Evolutionary conservation across 345 rosid species (phyloP).

Genomic region (Kernera saxatilis): DNA sequence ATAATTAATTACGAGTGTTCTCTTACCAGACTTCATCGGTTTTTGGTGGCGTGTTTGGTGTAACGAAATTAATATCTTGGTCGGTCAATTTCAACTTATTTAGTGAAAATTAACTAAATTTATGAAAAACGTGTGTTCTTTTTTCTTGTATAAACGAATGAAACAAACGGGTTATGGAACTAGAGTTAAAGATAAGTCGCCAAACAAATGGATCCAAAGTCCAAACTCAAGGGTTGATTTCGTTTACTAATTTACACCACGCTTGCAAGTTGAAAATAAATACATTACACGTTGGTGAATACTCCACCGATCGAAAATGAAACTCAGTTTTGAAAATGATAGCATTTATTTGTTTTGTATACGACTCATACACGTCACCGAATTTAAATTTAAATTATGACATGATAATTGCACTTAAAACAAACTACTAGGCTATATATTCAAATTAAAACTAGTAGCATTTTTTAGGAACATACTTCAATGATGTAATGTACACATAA

Average conservation of each 20-base stretch:
- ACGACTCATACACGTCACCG: no score
- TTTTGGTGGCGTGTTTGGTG: slow-evolving; percentile 24
- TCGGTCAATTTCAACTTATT: slow-evolving; percentile 20
- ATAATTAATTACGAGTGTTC: slow-evolving; percentile 19
- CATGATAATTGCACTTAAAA: no score
- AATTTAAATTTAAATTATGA: no score
- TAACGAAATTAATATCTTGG: slow-evolving; percentile 23
- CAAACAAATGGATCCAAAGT: not conserved
- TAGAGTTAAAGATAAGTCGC: not conserved
- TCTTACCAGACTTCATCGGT: slow-evolving; percentile 32
- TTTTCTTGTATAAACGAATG: not conserved
- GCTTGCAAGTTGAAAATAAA: not conserved
- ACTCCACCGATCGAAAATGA: no score
- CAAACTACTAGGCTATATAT: no score
- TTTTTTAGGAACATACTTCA: no score
- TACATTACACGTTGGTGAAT: not conserved
- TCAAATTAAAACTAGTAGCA: no score
- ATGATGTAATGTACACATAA: no score
- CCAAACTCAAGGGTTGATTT: not conserved
- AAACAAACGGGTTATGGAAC: not conserved
- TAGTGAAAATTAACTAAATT: not conserved
- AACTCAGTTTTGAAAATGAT: no score
- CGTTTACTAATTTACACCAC: not conserved
- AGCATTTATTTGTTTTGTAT: no score
- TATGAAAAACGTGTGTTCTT: not conserved